Base-by-base conservation (phyloP, 306 rosid species). In the Begonia loranthoides region DNA sequence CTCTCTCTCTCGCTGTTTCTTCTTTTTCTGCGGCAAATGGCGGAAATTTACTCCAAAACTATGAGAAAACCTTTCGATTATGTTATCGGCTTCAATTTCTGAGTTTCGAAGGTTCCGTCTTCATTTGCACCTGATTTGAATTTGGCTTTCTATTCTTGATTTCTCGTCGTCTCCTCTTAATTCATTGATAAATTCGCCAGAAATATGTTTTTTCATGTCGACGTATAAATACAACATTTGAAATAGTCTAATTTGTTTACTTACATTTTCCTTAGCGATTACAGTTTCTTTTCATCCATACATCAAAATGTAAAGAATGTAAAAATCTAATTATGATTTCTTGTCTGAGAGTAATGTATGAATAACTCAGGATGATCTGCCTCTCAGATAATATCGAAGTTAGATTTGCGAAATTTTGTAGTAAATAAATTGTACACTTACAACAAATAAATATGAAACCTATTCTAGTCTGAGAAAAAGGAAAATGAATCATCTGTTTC, bases 61-160 rank as follows among this genome's bases (percentile, higher is more conserved):
- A 63, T 68, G 80, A 50, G 10, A 17, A 10, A 45, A 24, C 46
- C 34, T 14, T 59, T 53, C 54, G n/a, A 47, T 68, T 41, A 36
- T 46, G 3, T 6, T 15, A 60, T 72, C 58, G 17, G 65, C 39
- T 46, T 49, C 10, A 21, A 28, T 15, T 61, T 67, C 66, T 74
- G 68, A 81, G 44, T 47, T 28, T 50, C 2, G 17, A 50, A 62
- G 79, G 94, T 88, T 62, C 52, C 21, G 17, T 6, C 52, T n/a
- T n/a, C n/a, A n/a, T n/a, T n/a, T n/a, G n/a, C n/a, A n/a, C n/a
- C n/a, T n/a, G n/a, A n/a, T n/a, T n/a, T n/a, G 36, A 28, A 28
- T 28, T 28, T 28, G 36, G 0, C 9, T 21, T 46, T 51, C 41
- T 66, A 60, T 57, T 66, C 50, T 56, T 65, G 45, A 56, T 15